phyloP scores from a whole-genome alignment of 2,329 filamentous ascomycete genomes.

The Bipolaris sorokiniana region DNA sequence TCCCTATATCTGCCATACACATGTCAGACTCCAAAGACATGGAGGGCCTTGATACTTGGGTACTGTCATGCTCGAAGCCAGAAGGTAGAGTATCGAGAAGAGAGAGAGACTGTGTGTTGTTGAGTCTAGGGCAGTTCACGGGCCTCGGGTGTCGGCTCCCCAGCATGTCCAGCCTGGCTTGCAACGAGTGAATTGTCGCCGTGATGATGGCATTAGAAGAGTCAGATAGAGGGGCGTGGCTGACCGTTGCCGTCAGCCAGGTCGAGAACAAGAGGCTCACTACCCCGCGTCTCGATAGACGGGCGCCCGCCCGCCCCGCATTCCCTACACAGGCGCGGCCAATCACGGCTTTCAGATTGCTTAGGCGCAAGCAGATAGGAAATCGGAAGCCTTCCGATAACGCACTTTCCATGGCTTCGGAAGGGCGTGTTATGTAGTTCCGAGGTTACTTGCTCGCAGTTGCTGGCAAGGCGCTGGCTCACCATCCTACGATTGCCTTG shows the following conservation, averaged over 20 bases:
- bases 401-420: neutral
- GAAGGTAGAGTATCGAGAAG: neutral
- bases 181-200: neutral
- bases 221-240: neutral
- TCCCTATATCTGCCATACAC: neutral
- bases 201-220: neutral
- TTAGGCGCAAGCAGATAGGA: neutral
- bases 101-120: neutral
- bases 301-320: conserved; percentile 1
- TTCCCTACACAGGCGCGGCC: neutral
- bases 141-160: neutral
- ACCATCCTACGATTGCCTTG: neutral
- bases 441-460: conserved; percentile 4
- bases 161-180: neutral
- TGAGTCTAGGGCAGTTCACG: neutral
- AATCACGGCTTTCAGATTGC: neutral
- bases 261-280: neutral
- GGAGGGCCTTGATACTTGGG: neutral
- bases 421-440: neutral
- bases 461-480: neutral
- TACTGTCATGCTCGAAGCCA: no score
- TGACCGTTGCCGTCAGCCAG: neutral
- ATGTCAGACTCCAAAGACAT: neutral
- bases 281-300: neutral
- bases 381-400: conserved; percentile 1